Base-by-base conservation (phyloP, 768 basidiomycete genomes). In the Boletus pseudopeckii region DNA sequence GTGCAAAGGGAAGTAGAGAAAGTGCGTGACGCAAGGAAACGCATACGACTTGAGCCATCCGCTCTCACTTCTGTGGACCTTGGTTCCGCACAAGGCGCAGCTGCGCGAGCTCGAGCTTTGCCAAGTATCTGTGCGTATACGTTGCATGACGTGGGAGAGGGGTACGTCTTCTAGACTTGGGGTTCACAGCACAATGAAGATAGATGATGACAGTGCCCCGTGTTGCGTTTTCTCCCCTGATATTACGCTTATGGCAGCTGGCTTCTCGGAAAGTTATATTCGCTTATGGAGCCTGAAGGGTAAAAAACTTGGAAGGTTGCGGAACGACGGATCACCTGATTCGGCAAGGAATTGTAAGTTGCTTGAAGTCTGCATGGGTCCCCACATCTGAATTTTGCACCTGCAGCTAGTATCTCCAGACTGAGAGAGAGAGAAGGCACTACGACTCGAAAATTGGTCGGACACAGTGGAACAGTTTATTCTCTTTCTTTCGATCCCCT, bases 51-150 rank as follows among this genome's bases (percentile, higher is more conserved):
- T 15, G 96, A 97, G 4, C 91, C 92, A 1, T 83, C 84, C 7
- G 71, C 75, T 7, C 70, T 89, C 43, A 73, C 72, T 39, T 81
- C 77, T 56, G 69, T 83, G 13, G 87, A 89, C 65, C 68, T 70
- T 33, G 79, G 78, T 59, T 81, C 82, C 22, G 70, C 81, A 32
- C 88, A 87, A 68, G 83, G 78, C 9, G 72, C 74, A 48, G 69
- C 80, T 32, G 61, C 63, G 4, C 75, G 82, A 52, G 78, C 85
- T 2, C 78, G 84, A 14, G 88, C 86, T 40, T 72, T 96, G 52
- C 96, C 96, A 3, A 98, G 95, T 61, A 85, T 98, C 50, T 97
- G 96, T 61, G 85, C 92, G 7, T 98, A 97, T 65, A 98, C 97
- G 4, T 66, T 99, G 39, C 95, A 97, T 67, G 94, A 98, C 63